Conservation (phyloP, 805 yeast species). For the Metschnikowia continentalis region DNA sequence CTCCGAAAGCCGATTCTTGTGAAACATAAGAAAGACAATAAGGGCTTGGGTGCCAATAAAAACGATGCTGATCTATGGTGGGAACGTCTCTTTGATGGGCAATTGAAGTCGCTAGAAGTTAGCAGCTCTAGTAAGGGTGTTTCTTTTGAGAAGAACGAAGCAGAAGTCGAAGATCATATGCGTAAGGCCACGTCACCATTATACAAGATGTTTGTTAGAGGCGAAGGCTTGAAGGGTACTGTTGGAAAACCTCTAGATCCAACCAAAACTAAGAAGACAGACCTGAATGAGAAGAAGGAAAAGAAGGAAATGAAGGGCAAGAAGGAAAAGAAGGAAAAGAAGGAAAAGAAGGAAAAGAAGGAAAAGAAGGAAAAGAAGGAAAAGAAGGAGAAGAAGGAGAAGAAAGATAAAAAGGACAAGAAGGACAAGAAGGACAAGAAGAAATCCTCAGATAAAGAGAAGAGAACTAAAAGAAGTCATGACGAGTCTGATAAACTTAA, state of each 20-base stretch:
- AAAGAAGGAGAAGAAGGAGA: not conserved
- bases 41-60: slow-evolving; percentile 80
- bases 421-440: slow-evolving; percentile 15
- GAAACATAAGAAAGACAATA: slow-evolving; percentile 83
- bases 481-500: slow-evolving; percentile 3
- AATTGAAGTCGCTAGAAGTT: slow-evolving; percentile 72
- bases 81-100: slow-evolving; percentile 95
- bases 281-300: slow-evolving; percentile 22
- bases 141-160: slow-evolving; percentile 49
- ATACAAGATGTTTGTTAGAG: slow-evolving; percentile 81
- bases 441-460: slow-evolving; percentile 16
- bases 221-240: slow-evolving; percentile 81
- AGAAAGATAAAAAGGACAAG: slow-evolving; percentile 6
- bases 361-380: not conserved
- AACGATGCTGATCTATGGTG: slow-evolving; percentile 92
- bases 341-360: slow-evolving; percentile 8
- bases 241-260: slow-evolving; percentile 35
- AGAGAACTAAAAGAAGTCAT: slow-evolving; percentile 15
- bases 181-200: slow-evolving; percentile 62
- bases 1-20: slow-evolving; percentile 81
- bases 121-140: slow-evolving; percentile 33
- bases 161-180: slow-evolving; percentile 43
- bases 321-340: slow-evolving; percentile 20
- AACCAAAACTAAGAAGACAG: slow-evolving; percentile 8
- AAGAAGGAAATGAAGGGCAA: slow-evolving; percentile 26